These are phyloP conservation scores for Helianthus tuberosus DNA, from an alignment of 129 eudicot genomes.

Conservation along the genomic window DNA sequence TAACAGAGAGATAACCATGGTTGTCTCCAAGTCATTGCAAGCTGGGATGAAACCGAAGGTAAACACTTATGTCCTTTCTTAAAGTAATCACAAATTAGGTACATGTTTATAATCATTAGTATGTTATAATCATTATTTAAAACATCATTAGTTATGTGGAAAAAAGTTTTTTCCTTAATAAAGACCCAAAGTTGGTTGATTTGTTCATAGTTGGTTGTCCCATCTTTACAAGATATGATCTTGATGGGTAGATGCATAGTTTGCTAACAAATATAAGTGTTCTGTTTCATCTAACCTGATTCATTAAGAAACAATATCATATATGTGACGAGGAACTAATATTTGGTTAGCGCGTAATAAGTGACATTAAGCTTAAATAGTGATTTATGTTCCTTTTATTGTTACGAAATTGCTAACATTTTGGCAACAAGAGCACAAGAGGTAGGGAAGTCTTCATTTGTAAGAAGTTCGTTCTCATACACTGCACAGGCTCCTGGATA, in stretches of 20 bases:
- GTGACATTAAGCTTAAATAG: background rate
- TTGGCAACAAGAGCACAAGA: slow-evolving; percentile 80
- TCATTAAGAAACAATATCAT: background rate
- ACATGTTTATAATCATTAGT: background rate
- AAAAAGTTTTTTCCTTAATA: too few relatives aligned
- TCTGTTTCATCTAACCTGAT: background rate
- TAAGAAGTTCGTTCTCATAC: slow-evolving; percentile 83
- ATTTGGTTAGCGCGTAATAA: background rate
- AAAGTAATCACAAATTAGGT: background rate
- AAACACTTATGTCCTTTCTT: slow-evolving; percentile 12
- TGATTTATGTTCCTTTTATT: background rate
- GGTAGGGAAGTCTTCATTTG: slow-evolving; percentile 57
- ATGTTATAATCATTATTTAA: too few relatives aligned
- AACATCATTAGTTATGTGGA: too few relatives aligned
- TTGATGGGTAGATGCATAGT: background rate
- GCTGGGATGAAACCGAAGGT: slow-evolving; percentile 59
- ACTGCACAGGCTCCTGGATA: slow-evolving; percentile 87
- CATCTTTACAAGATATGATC: background rate
- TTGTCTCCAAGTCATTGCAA: slow-evolving; percentile 59
- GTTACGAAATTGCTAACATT: slow-evolving; percentile 71
- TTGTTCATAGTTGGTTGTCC: too few relatives aligned
- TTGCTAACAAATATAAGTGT: background rate
- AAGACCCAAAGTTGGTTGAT: too few relatives aligned
- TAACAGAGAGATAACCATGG: slow-evolving; percentile 61
- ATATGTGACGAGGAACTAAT: background rate